Conservation (phyloP, 495 filamentous ascomycete species). For the Neurospora sp. region DNA sequence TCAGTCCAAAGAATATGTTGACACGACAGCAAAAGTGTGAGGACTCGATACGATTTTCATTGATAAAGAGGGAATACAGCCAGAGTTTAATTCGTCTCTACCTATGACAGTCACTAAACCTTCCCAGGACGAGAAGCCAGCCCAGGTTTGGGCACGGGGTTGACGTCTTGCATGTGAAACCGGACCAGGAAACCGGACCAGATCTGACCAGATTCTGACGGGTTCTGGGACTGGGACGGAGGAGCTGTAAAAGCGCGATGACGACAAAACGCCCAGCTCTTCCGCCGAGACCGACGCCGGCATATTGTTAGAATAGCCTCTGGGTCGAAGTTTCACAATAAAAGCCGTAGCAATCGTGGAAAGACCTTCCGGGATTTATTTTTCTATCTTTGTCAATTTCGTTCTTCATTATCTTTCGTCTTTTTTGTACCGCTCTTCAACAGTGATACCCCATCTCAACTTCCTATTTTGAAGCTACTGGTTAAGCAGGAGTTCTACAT, state of each 20-base stretch:
- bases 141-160: background rate
- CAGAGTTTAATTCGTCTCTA: background rate
- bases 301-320: background rate
- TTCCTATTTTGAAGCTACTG: background rate
- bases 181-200: background rate
- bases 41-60: background rate
- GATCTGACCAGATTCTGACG: background rate
- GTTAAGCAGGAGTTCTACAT: background rate
- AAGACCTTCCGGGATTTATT: background rate
- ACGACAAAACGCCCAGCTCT: background rate
- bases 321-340: background rate
- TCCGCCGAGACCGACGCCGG: background rate
- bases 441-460: background rate
- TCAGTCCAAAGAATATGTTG: background rate
- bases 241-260: background rate
- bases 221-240: background rate
- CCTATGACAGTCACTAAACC: background rate
- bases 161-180: background rate
- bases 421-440: background rate
- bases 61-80: background rate
- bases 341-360: background rate
- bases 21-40: background rate
- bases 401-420: background rate
- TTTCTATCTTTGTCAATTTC: background rate
- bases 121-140: background rate